phyloP scores from a whole-genome alignment of 192 early-diverging fungal species.

The Umbelopsis sp. region DNA sequence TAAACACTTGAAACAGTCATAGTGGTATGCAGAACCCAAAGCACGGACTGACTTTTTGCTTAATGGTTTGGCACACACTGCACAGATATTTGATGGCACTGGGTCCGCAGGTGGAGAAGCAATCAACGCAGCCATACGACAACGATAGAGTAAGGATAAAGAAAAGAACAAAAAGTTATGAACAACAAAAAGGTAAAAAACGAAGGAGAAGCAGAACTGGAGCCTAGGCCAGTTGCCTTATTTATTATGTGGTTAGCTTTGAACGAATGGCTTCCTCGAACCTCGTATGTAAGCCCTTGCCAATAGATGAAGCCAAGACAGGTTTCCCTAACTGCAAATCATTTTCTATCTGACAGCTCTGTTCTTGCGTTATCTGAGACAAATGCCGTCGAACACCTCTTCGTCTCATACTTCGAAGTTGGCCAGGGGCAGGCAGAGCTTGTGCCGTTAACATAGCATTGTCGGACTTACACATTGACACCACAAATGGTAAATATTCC shows the following conservation, averaged over 20 bases:
- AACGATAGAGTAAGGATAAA: slow-evolving; percentile 20
- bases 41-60: slow-evolving; percentile 25
- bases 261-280: slow-evolving; percentile 17
- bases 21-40: slow-evolving; percentile 23
- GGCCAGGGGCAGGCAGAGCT: slow-evolving; percentile 1
- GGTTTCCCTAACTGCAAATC: neutral
- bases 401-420: slow-evolving; percentile 12
- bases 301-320: neutral
- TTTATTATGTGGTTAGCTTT: neutral
- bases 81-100: slow-evolving; percentile 18
- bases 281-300: neutral
- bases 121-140: slow-evolving; percentile 19
- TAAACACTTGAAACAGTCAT: slow-evolving; percentile 24
- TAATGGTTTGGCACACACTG: slow-evolving; percentile 19
- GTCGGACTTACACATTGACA: slow-evolving; percentile 18
- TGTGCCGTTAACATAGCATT: slow-evolving; percentile 12
- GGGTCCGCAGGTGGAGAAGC: slow-evolving; percentile 6
- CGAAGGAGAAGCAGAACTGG: neutral
- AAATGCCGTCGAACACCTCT: neutral
- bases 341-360: neutral
- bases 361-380: slow-evolving; percentile 3
- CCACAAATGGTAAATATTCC: slow-evolving; percentile 4
- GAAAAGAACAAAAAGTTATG: neutral
- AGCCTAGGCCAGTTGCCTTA: slow-evolving; percentile 15
- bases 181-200: slow-evolving; percentile 18